Conservation (phyloP, 192 early-diverging fungal species). For the Coemansia sp. region DNA sequence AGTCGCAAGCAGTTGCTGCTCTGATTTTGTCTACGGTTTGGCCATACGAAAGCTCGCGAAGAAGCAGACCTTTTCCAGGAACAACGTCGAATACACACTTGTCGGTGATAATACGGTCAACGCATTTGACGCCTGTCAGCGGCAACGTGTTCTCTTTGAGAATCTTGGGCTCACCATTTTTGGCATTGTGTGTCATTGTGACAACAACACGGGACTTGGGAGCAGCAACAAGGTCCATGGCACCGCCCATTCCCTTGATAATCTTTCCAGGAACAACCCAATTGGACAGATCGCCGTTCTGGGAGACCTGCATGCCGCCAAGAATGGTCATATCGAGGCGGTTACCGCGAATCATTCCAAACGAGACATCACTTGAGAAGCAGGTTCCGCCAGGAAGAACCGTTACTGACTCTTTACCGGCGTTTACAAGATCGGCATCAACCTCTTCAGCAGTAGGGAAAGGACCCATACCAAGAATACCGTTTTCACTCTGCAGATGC, state of each 20-base stretch:
- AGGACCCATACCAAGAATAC: constrained; percentile 73
- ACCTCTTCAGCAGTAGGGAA: constrained; percentile 69
- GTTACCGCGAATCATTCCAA: constrained; percentile 77
- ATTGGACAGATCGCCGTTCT: constrained; percentile 74
- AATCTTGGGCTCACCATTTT: constrained; percentile 73
- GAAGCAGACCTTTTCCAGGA: constrained; percentile 53
- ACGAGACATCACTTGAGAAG: constrained; percentile 74
- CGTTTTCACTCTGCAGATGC: constrained; percentile 77
- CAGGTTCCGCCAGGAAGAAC: constrained; percentile 64
- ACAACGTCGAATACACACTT: constrained; percentile 70
- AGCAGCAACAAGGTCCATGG: constrained; percentile 77
- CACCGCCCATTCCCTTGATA: constrained; percentile 83
- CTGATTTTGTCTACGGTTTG: constrained; percentile 64
- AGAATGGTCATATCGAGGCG: constrained; percentile 75
- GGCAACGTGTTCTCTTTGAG: constrained; percentile 68
- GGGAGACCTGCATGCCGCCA: constrained; percentile 76
- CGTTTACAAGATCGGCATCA: constrained; percentile 78
- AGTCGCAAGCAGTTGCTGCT: constrained; percentile 60
- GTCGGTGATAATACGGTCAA: constrained; percentile 67
- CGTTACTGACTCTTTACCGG: constrained; percentile 78
- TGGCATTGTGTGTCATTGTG: constrained; percentile 64
- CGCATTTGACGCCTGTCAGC: constrained; percentile 66
- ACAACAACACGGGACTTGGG: constrained; percentile 70
- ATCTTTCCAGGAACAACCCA: constrained; percentile 86
- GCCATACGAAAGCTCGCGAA: constrained; percentile 65